Percentiles rank a stretch among this genome's conserved stretches.
Conservation (phyloP, 1,139 yeast species). For the Arxiozyma slooffiae region DNA sequence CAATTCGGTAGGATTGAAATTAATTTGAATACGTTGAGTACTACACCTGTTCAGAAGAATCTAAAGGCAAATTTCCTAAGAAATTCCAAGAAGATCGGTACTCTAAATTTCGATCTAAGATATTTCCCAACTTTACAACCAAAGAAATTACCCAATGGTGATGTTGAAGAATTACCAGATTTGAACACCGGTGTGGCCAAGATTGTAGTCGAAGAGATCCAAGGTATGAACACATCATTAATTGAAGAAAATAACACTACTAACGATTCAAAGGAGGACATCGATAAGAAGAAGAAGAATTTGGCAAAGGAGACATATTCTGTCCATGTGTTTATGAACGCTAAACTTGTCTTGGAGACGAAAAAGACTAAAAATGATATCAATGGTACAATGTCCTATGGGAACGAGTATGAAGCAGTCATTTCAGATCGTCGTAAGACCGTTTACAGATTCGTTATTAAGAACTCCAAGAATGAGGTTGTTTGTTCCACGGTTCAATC, state of each 20-base stretch:
- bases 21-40: slow-evolving; percentile 59
- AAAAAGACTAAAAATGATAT: slow-evolving; percentile 50
- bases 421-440: slow-evolving; percentile 65
- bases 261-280: slow-evolving; percentile 10
- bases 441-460: slow-evolving; percentile 54
- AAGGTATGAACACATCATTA: slow-evolving; percentile 13
- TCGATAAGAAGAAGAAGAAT: slow-evolving; percentile 30
- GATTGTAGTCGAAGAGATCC: slow-evolving; percentile 30
- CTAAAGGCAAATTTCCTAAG: slow-evolving; percentile 52
- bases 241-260: not conserved
- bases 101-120: slow-evolving; percentile 55
- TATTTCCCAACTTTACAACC: slow-evolving; percentile 77
- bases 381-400: slow-evolving; percentile 51
- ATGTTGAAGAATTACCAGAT: slow-evolving; percentile 79
- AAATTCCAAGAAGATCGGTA: slow-evolving; percentile 77
- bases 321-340: slow-evolving; percentile 61
- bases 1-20: slow-evolving; percentile 67
- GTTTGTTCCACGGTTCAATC: slow-evolving; percentile 56
- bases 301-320: slow-evolving; percentile 40
- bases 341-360: slow-evolving; percentile 49
- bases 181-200: slow-evolving; percentile 84
- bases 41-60: slow-evolving; percentile 44
- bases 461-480: slow-evolving; percentile 46
- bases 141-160: slow-evolving; percentile 70
- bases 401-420: slow-evolving; percentile 56